These are phyloP conservation scores for Aureobasidium sp. DNA, from an alignment of 2,329 filamentous ascomycete species.

Conservation along the genomic window DNA sequence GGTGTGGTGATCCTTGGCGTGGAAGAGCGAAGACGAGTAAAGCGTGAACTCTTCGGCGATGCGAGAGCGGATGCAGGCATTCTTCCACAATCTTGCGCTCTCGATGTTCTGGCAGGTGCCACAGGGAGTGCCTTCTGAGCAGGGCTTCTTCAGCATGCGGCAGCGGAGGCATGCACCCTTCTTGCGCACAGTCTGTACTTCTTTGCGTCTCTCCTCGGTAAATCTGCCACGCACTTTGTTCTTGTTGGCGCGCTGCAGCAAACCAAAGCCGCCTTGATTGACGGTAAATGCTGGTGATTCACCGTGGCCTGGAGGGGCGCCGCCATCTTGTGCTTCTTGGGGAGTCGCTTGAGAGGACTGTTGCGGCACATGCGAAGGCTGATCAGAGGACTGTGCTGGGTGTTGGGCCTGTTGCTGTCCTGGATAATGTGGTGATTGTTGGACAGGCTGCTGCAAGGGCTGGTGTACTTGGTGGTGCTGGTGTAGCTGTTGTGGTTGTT, in stretches of 20 bases:
- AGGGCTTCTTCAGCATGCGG: conserved; percentile 59
- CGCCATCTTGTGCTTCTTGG: not conserved
- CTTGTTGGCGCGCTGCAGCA: conserved; percentile 30
- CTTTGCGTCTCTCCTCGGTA: conserved; percentile 48
- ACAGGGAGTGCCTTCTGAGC: conserved; percentile 54
- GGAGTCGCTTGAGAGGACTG: not conserved
- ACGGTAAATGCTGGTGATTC: conserved; percentile 26
- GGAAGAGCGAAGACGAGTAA: conserved; percentile 48
- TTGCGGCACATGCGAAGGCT: not conserved
- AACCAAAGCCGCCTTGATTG: conserved; percentile 24
- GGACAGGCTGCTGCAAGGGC: conserved; percentile 27
- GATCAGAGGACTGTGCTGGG: not conserved
- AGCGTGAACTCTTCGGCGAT: conserved; percentile 53
- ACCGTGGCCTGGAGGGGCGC: conserved; percentile 20
- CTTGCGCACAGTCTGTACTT: conserved; percentile 54
- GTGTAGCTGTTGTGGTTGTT: not conserved
- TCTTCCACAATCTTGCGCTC: conserved; percentile 54
- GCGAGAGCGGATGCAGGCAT: conserved; percentile 52
- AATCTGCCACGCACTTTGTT: conserved; percentile 51
- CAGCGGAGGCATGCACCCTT: conserved; percentile 56
- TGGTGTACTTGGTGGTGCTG: conserved; percentile 11
- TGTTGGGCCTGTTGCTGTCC: conserved; percentile 11
- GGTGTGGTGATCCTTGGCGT: conserved; percentile 46
- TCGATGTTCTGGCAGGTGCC: conserved; percentile 53
- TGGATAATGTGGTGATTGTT: not conserved